Evolutionary conservation across 2,329 filamentous ascomycete genomes (phyloP).

Genomic region (Fusarium pseudograminearum): DNA sequence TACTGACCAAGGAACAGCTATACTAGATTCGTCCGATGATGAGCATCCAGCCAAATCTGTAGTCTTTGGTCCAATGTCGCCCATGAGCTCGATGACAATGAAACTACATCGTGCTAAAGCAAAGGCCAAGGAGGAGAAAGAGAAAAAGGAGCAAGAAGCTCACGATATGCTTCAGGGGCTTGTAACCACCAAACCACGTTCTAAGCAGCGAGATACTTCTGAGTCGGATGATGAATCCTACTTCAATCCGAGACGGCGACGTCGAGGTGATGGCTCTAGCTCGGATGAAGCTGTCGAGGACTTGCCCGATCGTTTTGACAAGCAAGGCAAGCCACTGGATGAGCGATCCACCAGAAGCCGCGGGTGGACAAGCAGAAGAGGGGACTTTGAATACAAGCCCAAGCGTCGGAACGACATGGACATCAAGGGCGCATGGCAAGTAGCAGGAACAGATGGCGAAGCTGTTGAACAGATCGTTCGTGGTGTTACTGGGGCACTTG

Average conservation of each 20-base stretch:
- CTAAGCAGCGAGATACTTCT: conserved; percentile 45
- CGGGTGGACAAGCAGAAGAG: conserved; percentile 54
- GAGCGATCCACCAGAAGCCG: conserved; percentile 25
- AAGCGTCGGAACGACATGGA: conserved; percentile 52
- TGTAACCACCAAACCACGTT: conserved; percentile 31
- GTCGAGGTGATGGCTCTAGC: conserved; percentile 26
- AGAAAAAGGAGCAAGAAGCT: conserved; percentile 30
- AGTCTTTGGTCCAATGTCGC: conserved; percentile 62
- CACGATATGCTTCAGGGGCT: conserved; percentile 37
- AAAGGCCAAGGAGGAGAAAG: conserved; percentile 42
- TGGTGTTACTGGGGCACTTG: conserved; percentile 47
- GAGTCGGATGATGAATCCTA: conserved; percentile 27
- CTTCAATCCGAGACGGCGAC: conserved; percentile 40
- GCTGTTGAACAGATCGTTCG: conserved; percentile 54
- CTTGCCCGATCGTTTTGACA: conserved; percentile 63
- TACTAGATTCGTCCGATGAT: conserved; percentile 41
- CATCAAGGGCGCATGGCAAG: conserved; percentile 59
- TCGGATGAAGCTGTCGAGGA: conserved; percentile 57
- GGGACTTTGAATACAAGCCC: conserved; percentile 58
- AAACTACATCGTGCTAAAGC: conserved; percentile 54
- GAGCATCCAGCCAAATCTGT: conserved; percentile 55
- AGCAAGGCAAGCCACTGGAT: conserved; percentile 57
- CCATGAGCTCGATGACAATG: conserved; percentile 61
- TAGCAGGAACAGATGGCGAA: conserved; percentile 58
- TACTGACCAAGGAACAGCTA: conserved; percentile 49